Evolutionary conservation across 1,284 basidiomycete species (phyloP), one percentile per base, ranked within the genome.

Genomic region (Boletellus deceptivus): DNA sequence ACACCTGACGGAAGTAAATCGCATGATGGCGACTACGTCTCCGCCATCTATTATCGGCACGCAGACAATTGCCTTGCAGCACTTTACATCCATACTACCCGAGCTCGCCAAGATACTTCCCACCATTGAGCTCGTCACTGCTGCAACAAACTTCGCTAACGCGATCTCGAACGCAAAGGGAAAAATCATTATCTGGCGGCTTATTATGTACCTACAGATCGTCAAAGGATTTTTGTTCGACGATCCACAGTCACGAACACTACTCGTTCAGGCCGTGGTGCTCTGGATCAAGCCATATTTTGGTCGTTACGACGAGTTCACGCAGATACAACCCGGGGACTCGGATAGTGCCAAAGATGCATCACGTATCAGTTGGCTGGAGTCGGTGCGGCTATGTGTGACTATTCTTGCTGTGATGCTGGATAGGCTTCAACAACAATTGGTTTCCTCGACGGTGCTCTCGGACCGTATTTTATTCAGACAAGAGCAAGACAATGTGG

Each of bases 221-320:
- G 89, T 93, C 35, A 91, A 90, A 62, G 86, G 89, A 13, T 86
- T 90, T 67, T 72, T 97, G 36, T 97, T 98, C 63, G 91, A 95
- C 59, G 84, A 89, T 55, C 73, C 86, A 4, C 80, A 89, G 50
- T 87, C 90, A 9, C 84, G 96, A 14, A 79, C 86, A 0, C 72
- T 91, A 14, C 77, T 99, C 18, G 86, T 97, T 6, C 95, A 97
- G 50, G 86, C 88, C 25, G 83, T 98, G 34, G 86, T 94, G 4
- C 80, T 88, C 20, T 98, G 94, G 93, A 87, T 98, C 59, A 96
- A 94, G 63, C 93, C 94, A 0, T 89, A 96, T 67, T 90, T 98
- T 57, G 95, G 95, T n/a, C 77, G 81, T 17, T 97, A 89, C 63
- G 93, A 97, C 56, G 90, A 93, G 65, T 89, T 83, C 63, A 69